Percentiles rank a stretch among this genome's conserved stretches.
phyloP scores from a whole-genome alignment of 345 rosid genomes.

The Erucastrum elatum region DNA sequence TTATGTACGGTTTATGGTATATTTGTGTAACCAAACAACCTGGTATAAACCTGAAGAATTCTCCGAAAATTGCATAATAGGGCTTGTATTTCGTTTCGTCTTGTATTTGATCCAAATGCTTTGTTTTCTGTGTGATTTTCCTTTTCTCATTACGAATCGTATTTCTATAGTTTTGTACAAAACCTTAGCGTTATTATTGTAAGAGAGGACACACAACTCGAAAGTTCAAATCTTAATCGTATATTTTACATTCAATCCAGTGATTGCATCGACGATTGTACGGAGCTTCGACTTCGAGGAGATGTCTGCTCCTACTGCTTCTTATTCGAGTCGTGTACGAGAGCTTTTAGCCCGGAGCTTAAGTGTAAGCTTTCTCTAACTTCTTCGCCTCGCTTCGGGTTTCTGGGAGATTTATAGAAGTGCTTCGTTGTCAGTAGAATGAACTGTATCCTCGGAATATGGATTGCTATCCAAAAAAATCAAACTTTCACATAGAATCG shows the following conservation, averaged over 20 bases:
- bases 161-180: too few species aligned
- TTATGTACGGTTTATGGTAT: background rate
- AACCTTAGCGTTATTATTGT: background rate
- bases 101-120: background rate
- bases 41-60: too few species aligned
- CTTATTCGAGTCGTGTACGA: conserved; percentile 43
- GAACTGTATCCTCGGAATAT: background rate
- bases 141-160: background rate
- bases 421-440: conserved; percentile 8
- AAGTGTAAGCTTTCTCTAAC: conserved; percentile 41
- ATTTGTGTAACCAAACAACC: conserved; percentile 17
- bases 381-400: background rate
- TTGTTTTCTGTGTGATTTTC: background rate
- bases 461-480: background rate
- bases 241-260: background rate
- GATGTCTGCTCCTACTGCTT: conserved; percentile 27
- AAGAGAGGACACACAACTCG: background rate
- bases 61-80: too few species aligned
- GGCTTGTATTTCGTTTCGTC: background rate
- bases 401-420: background rate
- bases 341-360: conserved; percentile 47
- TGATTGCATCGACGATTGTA: conserved; percentile 2
- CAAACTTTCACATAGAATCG: background rate
- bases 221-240: background rate
- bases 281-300: conserved; percentile 28